Evolutionary conservation across 2,329 filamentous ascomycete genomes (phyloP), one percentile per base, ranked within the genome.

Genomic region (Torrubiella hemipterigena): DNA sequence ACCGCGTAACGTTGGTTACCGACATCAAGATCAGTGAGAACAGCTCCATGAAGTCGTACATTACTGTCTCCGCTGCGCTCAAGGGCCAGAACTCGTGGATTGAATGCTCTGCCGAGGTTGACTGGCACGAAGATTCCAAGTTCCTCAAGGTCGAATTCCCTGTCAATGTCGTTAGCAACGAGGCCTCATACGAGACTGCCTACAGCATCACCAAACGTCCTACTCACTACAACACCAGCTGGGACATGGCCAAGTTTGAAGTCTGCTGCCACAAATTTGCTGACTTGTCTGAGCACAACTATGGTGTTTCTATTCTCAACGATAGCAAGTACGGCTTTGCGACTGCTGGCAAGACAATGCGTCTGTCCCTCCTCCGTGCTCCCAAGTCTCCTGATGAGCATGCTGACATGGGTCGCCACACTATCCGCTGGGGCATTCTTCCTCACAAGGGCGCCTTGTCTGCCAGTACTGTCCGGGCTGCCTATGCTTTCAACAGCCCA

Each of bases 61-160:
- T 96, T 46, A 86, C 74, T 34, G 69, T 98, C 14, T 67, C 76
- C 3, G 81, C 84, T 2, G 70, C 75, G 11, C 58, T 81, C 14
- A 65, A 74, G 30, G 72, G 73, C 23, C 46, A 57, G 26, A 41
- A 46, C 9, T 80, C 78, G 0, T 77, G 75, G 41, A 70, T 96
- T 12, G 81, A 93, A 41, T 77, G 89, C 40, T 69, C 75, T 24
- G 81, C 79, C 30, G 84, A 93, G 43, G 83, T 96, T n/a, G 84
- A 95, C 50, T 98, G 91, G 91, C 81, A 80, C 43, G 91, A 98
- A 56, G 85, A 76, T 10, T 95, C 91, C 80, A 93, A 91, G 51
- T 96, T 96, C 67, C 71, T 98, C 49, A 98, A 98, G 65, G 89
- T 96, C 30, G 91, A 98, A 54, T 98, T 98, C 59, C 89, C 91